A percentile compares a stretch with the other conserved stretches of the same genome.
Conservation (phyloP, 2,329 filamentous ascomycete genomes). For the Gyromitra esculenta region DNA sequence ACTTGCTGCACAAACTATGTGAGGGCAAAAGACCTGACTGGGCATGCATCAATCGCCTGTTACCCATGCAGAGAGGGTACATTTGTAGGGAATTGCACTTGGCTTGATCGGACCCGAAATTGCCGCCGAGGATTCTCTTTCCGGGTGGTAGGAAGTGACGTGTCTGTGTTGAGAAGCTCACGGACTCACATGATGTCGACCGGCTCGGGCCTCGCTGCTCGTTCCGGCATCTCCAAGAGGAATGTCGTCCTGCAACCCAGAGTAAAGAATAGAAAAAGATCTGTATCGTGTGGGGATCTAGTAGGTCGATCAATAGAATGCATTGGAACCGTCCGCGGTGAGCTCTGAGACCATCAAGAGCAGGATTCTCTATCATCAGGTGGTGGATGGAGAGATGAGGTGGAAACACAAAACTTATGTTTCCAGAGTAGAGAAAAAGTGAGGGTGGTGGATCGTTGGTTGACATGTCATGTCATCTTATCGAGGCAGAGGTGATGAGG, state of each 20-base stretch:
- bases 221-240: constrained; percentile 52
- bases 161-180: constrained; percentile 48
- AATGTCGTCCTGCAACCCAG: constrained; percentile 24
- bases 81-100: constrained; percentile 21
- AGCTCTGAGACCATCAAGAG: constrained; percentile 7
- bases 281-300: constrained; percentile 39
- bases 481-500: constrained; percentile 20
- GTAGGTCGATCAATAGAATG: constrained; percentile 3
- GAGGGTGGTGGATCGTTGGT: constrained; percentile 41
- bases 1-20: neutral
- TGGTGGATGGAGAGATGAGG: constrained; percentile 29
- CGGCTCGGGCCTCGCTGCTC: constrained; percentile 42
- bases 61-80: constrained; percentile 1
- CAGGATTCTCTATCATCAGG: constrained; percentile 27
- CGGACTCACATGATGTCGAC: constrained; percentile 51
- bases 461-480: constrained; percentile 44
- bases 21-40: constrained; percentile 6
- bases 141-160: constrained; percentile 43
- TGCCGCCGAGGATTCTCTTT: constrained; percentile 36
- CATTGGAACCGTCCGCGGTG: constrained; percentile 15
- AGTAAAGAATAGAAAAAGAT: constrained; percentile 35
- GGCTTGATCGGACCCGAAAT: constrained; percentile 35
- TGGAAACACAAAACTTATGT: constrained; percentile 27
- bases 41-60: constrained; percentile 21
- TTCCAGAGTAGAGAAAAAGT: constrained; percentile 19